Percentiles rank a stretch among this genome's conserved stretches.
These are phyloP conservation scores for Trichoderma sp. DNA, from an alignment of 2,329 filamentous ascomycete species.

Conservation along the genomic window DNA sequence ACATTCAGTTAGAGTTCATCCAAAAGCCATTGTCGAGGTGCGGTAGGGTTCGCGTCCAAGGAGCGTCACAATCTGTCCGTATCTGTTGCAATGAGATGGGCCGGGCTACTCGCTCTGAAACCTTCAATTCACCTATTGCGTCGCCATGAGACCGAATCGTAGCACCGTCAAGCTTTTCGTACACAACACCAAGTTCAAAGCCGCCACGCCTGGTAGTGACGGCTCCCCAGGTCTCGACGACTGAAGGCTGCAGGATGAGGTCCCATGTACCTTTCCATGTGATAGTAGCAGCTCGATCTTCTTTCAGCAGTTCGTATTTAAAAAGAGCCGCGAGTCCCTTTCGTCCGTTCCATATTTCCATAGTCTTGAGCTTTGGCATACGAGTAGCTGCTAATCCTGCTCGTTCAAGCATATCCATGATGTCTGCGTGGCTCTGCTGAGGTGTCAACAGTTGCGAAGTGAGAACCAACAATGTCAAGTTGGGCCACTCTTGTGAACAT, in stretches of 20 bases:
- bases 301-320: slow-evolving; percentile 29
- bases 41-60: too few species aligned
- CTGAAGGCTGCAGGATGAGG: slow-evolving; percentile 17
- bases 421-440: slow-evolving; percentile 26
- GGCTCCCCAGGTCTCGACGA: slow-evolving; percentile 32
- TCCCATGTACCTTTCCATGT: slow-evolving; percentile 30
- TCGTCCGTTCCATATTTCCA: slow-evolving; percentile 43
- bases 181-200: not conserved
- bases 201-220: not conserved
- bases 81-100: not conserved
- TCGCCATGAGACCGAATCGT: not conserved
- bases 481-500: slow-evolving; percentile 32
- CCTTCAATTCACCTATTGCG: not conserved
- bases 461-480: slow-evolving; percentile 36
- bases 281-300: slow-evolving; percentile 27
- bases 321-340: slow-evolving; percentile 35
- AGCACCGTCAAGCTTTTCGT: not conserved
- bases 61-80: not conserved
- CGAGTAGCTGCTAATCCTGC: slow-evolving; percentile 34
- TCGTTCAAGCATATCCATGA: slow-evolving; percentile 35
- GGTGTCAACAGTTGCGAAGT: slow-evolving; percentile 36
- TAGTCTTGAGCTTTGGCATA: slow-evolving; percentile 39
- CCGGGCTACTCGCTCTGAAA: not conserved
- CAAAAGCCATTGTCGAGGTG: too few species aligned
- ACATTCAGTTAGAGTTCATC: too few species aligned